Percentiles rank a stretch among this genome's conserved stretches.
These are phyloP conservation scores for Adansonia gregorii DNA, from an alignment of 441 rosid genomes.

Conservation along the genomic window DNA sequence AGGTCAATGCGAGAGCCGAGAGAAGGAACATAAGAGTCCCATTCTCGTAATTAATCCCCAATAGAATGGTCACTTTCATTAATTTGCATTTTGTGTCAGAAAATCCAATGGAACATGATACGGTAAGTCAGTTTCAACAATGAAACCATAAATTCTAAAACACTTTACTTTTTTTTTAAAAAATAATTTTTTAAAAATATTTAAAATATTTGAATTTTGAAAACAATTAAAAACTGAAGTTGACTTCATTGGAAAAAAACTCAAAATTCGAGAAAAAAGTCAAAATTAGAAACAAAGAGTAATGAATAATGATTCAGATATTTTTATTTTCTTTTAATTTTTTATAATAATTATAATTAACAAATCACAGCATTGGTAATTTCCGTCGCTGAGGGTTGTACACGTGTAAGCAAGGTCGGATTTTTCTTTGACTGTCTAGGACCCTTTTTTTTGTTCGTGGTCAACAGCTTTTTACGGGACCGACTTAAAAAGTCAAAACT, in stretches of 20 bases:
- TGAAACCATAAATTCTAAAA: slow-evolving; percentile 17
- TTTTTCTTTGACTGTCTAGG: slow-evolving; percentile 33
- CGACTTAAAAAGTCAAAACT: slow-evolving; percentile 44
- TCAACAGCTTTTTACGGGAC: slow-evolving; percentile 36
- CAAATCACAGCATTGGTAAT: not conserved
- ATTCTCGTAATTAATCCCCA: slow-evolving; percentile 41
- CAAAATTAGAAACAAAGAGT: too few relatives aligned
- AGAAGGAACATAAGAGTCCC: not conserved
- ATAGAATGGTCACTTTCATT: slow-evolving; percentile 33
- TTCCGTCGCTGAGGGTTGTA: slow-evolving; percentile 30
- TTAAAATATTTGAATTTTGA: too few relatives aligned
- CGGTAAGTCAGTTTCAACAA: slow-evolving; percentile 39
- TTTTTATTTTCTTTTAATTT: too few relatives aligned
- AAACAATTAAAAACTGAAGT: too few relatives aligned
- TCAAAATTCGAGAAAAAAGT: too few relatives aligned
- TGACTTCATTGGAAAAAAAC: too few relatives aligned
- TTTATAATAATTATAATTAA: too few relatives aligned
- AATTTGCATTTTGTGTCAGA: slow-evolving; percentile 46
- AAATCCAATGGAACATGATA: slow-evolving; percentile 60
- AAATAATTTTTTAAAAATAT: too few relatives aligned
- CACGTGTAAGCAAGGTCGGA: slow-evolving; percentile 30
- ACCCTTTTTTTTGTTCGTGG: slow-evolving; percentile 26
- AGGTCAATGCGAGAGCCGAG: not conserved
- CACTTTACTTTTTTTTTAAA: too few relatives aligned
- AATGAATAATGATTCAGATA: too few relatives aligned